Conservation (phyloP, 805 yeast genomes). For the Starmerella riodocensis region DNA sequence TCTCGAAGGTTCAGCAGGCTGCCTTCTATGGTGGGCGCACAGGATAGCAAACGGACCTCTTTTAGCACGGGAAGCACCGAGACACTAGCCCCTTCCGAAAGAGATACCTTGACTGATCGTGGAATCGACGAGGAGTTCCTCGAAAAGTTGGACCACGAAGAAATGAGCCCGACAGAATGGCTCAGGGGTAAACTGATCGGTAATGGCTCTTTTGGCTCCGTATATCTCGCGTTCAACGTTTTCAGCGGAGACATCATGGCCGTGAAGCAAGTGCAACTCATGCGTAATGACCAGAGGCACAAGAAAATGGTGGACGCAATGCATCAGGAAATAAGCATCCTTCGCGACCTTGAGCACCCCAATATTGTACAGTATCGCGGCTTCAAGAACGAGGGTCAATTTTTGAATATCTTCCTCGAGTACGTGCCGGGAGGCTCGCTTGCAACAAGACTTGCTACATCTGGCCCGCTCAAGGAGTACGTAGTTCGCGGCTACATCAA, state of each 20-base stretch:
- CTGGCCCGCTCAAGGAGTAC: conserved; percentile 69
- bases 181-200: conserved; percentile 87
- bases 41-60: too few species aligned
- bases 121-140: conserved; percentile 26
- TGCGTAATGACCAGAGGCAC: conserved; percentile 26
- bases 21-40: conserved; percentile 19
- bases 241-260: conserved; percentile 94
- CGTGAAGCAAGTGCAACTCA: conserved; percentile 79
- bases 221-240: conserved; percentile 82
- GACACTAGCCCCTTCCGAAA: not conserved
- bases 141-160: conserved; percentile 29
- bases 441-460: conserved; percentile 46
- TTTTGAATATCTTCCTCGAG: conserved; percentile 65
- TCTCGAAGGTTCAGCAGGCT: conserved; percentile 19
- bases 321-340: conserved; percentile 36
- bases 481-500: conserved; percentile 56
- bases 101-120: not conserved
- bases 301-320: conserved; percentile 22
- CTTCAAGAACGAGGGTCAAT: conserved; percentile 58
- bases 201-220: conserved; percentile 89
- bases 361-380: conserved; percentile 90
- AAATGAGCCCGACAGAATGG: conserved; percentile 66
- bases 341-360: conserved; percentile 72
- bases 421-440: conserved; percentile 67
- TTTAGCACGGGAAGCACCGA: conserved; percentile 1